Conservation (phyloP, 129 eudicot genomes). For the Saposhnikovia divaricata region DNA sequence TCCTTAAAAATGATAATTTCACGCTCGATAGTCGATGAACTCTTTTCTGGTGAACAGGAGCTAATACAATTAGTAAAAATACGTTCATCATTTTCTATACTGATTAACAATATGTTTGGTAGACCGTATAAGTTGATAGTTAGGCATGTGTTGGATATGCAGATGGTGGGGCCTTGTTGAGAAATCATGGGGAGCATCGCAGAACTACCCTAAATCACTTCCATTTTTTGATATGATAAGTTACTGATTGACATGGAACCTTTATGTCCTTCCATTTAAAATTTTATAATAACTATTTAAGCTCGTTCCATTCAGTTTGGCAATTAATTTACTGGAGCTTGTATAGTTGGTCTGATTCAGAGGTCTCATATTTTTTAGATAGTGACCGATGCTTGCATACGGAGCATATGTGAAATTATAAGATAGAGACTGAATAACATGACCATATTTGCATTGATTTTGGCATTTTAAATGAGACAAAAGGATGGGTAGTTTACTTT, state of each 20-base stretch:
- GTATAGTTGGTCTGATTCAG: not conserved
- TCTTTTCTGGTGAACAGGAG: not conserved
- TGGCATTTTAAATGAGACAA: not conserved
- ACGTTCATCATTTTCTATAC: not conserved
- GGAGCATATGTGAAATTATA: not conserved
- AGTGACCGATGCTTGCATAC: not conserved
- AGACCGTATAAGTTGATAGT: not conserved
- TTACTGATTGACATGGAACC: constrained; percentile 20
- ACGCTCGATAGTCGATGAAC: not conserved
- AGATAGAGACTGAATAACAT: not conserved
- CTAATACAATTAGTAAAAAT: not conserved
- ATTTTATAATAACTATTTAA: not conserved
- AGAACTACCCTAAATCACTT: constrained; percentile 51
- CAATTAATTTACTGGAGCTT: not conserved
- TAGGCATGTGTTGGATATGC: not conserved
- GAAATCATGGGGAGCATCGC: constrained; percentile 70
- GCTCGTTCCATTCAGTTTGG: not conserved
- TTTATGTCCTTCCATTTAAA: not conserved
- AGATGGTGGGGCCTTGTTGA: constrained; percentile 97
- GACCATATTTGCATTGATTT: not conserved
- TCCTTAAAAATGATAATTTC: not conserved
- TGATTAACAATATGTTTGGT: not conserved
- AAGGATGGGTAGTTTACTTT: not conserved
- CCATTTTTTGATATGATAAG: constrained; percentile 96
- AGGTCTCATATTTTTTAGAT: not conserved